Percentiles rank a stretch among this genome's conserved stretches.
These are phyloP conservation scores for Erythrophleum fordii DNA, from an alignment of 306 rosid species.

Conservation along the genomic window DNA sequence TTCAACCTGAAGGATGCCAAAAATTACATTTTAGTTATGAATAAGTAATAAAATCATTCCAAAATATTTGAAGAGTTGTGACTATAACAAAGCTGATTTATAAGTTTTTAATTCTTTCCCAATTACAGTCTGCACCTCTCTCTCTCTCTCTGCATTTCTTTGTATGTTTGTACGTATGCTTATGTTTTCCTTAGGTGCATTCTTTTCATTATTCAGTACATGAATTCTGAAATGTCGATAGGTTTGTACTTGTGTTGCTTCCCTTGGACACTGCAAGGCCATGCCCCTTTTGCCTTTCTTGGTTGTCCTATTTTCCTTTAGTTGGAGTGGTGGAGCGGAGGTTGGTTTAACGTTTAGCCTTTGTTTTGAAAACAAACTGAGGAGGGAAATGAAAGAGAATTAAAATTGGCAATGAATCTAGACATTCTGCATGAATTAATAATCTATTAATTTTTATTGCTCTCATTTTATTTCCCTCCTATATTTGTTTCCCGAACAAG, in stretches of 20 bases:
- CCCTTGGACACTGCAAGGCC: neutral
- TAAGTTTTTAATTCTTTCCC: conserved; percentile 8
- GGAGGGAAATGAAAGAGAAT: neutral
- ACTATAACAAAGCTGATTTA: neutral
- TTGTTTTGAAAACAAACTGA: neutral
- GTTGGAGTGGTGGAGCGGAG: neutral
- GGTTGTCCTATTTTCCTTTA: neutral
- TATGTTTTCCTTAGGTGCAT: neutral
- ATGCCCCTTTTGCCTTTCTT: conserved; percentile 1
- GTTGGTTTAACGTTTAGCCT: neutral
- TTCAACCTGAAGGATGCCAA: conserved; percentile 14
- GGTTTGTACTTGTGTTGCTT: neutral
- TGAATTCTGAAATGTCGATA: neutral
- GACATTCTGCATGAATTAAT: neutral
- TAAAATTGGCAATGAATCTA: neutral
- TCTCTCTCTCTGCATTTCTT: neutral
- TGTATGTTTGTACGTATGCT: neutral
- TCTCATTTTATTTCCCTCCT: neutral
- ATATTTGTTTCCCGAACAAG: neutral
- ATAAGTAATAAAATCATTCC: neutral
- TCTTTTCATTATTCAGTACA: conserved; percentile 23
- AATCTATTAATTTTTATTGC: neutral
- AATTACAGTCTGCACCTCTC: neutral
- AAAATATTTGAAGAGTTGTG: neutral
- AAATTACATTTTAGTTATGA: neutral